phyloP scores from a whole-genome alignment of 1,284 basidiomycete species.

The Rhizoctonia solani region DNA sequence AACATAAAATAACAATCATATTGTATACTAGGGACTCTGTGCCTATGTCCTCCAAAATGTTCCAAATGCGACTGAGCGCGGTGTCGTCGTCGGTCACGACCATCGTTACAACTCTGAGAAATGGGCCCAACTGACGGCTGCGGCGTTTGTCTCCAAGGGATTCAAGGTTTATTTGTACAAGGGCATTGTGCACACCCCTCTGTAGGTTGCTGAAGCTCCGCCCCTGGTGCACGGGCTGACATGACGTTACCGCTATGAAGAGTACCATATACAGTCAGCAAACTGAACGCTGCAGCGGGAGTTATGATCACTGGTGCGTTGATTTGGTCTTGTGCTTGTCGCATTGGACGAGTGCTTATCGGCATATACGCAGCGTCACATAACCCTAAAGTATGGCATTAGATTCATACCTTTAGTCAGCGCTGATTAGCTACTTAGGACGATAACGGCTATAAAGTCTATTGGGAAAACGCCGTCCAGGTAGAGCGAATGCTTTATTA shows the following conservation, averaged over 20 bases:
- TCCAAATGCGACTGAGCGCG: conserved; percentile 56
- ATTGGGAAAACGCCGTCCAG: conserved; percentile 84
- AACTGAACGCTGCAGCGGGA: conserved; percentile 70
- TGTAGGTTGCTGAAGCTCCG: conserved; percentile 54
- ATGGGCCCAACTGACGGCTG: conserved; percentile 76
- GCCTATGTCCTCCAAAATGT: conserved; percentile 66
- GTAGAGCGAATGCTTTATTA: conserved; percentile 47
- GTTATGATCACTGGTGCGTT: conserved; percentile 81
- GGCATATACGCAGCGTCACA: conserved; percentile 62
- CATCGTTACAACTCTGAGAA: conserved; percentile 75
- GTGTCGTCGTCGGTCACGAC: conserved; percentile 81
- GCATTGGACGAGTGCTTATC: conserved; percentile 18
- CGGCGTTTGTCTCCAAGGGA: conserved; percentile 64
- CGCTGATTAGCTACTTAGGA: conserved; percentile 52
- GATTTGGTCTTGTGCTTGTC: not conserved
- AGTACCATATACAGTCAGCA: conserved; percentile 76
- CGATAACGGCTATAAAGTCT: conserved; percentile 89
- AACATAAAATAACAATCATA: not conserved
- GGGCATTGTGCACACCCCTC: conserved; percentile 77
- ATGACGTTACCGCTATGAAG: conserved; percentile 49
- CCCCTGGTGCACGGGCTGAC: not conserved
- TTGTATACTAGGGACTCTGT: conserved; percentile 64
- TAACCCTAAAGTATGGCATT: conserved; percentile 69
- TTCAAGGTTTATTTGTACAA: conserved; percentile 71
- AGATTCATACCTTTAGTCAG: conserved; percentile 3